Conservation (phyloP, 2,329 filamentous ascomycete species). For the Madurella mycetomatis region DNA sequence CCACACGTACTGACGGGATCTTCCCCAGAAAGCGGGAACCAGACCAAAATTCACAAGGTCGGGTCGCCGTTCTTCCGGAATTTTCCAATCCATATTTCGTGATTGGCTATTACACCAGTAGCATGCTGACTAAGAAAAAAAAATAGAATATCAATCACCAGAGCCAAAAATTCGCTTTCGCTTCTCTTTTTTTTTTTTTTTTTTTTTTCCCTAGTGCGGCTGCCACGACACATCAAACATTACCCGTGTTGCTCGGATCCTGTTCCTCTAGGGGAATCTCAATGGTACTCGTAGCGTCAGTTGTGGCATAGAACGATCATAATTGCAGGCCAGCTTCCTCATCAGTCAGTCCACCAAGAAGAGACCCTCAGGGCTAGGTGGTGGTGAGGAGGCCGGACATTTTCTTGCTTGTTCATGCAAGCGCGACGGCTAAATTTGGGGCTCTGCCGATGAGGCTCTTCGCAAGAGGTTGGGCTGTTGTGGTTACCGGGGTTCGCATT, state of each 20-base stretch:
- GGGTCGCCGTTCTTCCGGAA: not conserved
- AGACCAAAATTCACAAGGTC: no score
- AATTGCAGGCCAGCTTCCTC: constrained; percentile 66
- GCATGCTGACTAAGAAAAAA: constrained; percentile 19
- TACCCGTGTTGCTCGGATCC: constrained; percentile 78
- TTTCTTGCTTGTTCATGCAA: constrained; percentile 12
- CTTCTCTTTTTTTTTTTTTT: constrained; percentile 38
- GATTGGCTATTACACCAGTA: no score
- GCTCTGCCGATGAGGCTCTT: constrained; percentile 9
- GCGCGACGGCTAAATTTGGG: constrained; percentile 3
- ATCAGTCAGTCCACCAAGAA: constrained; percentile 41
- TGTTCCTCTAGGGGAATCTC: constrained; percentile 43
- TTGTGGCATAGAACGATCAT: constrained; percentile 70
- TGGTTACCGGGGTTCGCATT: constrained; percentile 12
- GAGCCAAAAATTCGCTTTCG: constrained; percentile 13
- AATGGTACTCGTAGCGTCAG: constrained; percentile 65
- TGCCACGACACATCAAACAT: constrained; percentile 60
- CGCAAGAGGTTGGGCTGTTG: not conserved
- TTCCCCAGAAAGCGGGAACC: no score
- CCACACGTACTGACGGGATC: no score
- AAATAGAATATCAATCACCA: constrained; percentile 24
- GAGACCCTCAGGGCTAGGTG: constrained; percentile 38
- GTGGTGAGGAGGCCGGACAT: constrained; percentile 43
- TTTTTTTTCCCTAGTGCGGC: constrained; percentile 72
- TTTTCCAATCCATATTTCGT: no score